Conservation (phyloP, 2,329 filamentous ascomycete genomes). For the Pseudogymnoascus verrucosus region DNA sequence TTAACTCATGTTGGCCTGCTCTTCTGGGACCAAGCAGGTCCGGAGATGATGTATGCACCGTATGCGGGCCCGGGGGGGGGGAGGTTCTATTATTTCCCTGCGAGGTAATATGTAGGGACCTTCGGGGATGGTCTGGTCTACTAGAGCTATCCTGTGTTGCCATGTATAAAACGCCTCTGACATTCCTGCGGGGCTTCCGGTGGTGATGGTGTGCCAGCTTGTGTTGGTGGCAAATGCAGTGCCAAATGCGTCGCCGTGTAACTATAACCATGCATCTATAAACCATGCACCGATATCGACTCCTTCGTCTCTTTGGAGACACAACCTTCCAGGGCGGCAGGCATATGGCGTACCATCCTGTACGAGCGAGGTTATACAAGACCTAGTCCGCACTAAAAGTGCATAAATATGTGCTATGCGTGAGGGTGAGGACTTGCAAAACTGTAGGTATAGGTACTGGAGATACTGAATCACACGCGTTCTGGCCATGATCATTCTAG, state of each 20-base stretch:
- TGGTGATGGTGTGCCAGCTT: not conserved
- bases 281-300: not conserved
- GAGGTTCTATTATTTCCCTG: not conserved
- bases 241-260: slow-evolving; percentile 6
- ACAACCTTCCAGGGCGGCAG: not conserved
- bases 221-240: not conserved
- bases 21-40: not conserved
- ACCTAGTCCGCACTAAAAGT: not conserved
- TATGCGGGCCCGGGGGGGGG: not conserved
- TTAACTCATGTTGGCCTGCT: not conserved
- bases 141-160: not conserved
- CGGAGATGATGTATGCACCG: not conserved
- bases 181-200: not conserved
- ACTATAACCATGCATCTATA: not conserved
- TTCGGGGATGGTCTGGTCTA: not conserved
- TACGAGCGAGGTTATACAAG: not conserved
- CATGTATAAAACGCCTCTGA: not conserved
- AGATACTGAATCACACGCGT: slow-evolving; percentile 3
- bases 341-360: not conserved
- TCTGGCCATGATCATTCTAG: not conserved
- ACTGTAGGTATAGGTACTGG: not conserved
- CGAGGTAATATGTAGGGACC: slow-evolving; percentile 1
- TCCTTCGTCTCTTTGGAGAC: not conserved
- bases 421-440: not conserved
- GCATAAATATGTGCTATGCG: not conserved